phyloP scores from a whole-genome alignment of 257 asterid species.

The Jacaranda mimosifolia region DNA sequence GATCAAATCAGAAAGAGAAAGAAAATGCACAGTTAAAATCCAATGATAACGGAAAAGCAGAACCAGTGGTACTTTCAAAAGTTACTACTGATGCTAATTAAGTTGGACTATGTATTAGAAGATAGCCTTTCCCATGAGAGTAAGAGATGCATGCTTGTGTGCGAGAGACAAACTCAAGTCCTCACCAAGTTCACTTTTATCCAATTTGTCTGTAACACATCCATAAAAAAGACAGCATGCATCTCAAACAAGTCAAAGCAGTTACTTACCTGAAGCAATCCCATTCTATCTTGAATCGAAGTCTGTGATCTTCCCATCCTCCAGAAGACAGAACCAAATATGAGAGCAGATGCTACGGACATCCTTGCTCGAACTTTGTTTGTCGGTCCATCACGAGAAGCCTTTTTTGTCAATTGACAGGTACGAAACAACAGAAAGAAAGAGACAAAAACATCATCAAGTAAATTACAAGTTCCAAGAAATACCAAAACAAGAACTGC shows the following conservation, averaged over 20 bases:
- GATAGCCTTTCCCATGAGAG: slow-evolving; percentile 14
- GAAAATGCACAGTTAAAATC: background rate
- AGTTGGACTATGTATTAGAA: slow-evolving; percentile 12
- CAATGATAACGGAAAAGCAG: slow-evolving; percentile 1
- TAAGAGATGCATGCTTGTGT: background rate
- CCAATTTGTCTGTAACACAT: slow-evolving; percentile 25
- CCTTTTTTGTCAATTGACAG: slow-evolving; percentile 53
- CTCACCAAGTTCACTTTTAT: slow-evolving; percentile 23
- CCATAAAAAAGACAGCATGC: slow-evolving; percentile 28
- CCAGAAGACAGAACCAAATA: slow-evolving; percentile 99
- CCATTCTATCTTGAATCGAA: slow-evolving; percentile 95
- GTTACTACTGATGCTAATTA: background rate
- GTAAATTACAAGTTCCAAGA: slow-evolving; percentile 27
- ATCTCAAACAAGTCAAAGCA: slow-evolving; percentile 18
- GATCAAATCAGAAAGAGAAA: background rate
- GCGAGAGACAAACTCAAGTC: background rate
- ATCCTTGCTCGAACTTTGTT: slow-evolving; percentile 95
- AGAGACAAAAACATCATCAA: slow-evolving; percentile 24
- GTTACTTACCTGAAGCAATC: slow-evolving; percentile 86
- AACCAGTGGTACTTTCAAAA: background rate
- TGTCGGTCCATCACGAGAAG: slow-evolving; percentile 98
- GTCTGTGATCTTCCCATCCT: slow-evolving; percentile 96
- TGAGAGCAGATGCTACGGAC: slow-evolving; percentile 94
- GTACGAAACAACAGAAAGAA: slow-evolving; percentile 34
- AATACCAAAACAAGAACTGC: slow-evolving; percentile 26